A percentile compares a stretch with the other conserved stretches of the same genome.
phyloP scores from a whole-genome alignment of 768 basidiomycete species.

The Coprinopsis marcescibilis region DNA sequence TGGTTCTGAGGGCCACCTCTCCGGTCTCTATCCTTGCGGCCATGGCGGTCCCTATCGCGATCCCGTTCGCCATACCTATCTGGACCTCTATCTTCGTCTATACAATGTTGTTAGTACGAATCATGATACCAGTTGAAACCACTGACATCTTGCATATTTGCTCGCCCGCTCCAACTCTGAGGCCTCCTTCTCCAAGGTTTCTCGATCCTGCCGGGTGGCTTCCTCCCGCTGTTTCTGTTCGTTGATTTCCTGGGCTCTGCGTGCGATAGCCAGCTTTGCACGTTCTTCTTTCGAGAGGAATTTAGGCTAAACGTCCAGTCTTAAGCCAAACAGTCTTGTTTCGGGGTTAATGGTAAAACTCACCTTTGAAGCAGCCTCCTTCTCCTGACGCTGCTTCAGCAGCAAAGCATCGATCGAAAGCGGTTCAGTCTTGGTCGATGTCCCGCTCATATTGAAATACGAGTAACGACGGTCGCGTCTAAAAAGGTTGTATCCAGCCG shows the following conservation, averaged over 20 bases:
- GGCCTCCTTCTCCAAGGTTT: constrained; percentile 70
- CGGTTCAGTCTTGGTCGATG: constrained; percentile 48
- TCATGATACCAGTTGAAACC: constrained; percentile 8
- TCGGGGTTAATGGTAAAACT: constrained; percentile 4
- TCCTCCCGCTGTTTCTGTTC: constrained; percentile 68
- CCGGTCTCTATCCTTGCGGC: constrained; percentile 36
- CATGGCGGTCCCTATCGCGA: constrained; percentile 28
- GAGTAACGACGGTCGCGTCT: too few relatives aligned
- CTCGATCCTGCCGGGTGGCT: constrained; percentile 51
- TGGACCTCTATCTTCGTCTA: constrained; percentile 51
- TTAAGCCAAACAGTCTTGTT: constrained; percentile 6
- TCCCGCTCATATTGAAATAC: constrained; percentile 2
- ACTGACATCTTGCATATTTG: constrained; percentile 29
- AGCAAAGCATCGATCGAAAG: constrained; percentile 86
- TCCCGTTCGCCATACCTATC: constrained; percentile 45
- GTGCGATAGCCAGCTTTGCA: constrained; percentile 81
- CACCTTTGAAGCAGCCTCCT: constrained; percentile 87
- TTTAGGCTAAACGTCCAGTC: constrained; percentile 59
- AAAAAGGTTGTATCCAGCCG: too few relatives aligned
- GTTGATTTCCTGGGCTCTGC: constrained; percentile 77
- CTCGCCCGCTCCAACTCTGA: constrained; percentile 52
- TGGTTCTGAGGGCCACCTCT: constrained; percentile 25
- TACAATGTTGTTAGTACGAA: constrained; percentile 12
- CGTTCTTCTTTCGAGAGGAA: constrained; percentile 93
- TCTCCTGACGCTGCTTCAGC: constrained; percentile 82